These are phyloP conservation scores for Corylus americana DNA, from an alignment of 306 rosid genomes.

Conservation along the genomic window DNA sequence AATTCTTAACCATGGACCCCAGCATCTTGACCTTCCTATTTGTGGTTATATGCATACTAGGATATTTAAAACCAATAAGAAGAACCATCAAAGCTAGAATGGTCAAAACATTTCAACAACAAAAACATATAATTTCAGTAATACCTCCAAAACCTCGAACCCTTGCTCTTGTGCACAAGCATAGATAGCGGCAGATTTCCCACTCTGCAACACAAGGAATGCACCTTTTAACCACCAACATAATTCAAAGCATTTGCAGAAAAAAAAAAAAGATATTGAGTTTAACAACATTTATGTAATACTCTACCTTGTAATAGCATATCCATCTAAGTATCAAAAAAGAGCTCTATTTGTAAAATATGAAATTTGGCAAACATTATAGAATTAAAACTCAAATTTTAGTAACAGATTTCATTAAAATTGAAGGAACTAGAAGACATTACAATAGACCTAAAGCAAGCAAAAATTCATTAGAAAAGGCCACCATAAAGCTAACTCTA, in stretches of 20 bases:
- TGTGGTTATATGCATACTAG: background rate
- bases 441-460: background rate
- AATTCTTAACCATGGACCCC: conserved; percentile 7
- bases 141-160: conserved; percentile 82
- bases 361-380: background rate
- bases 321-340: background rate
- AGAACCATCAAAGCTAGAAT: conserved; percentile 8
- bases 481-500: background rate
- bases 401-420: background rate
- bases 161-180: conserved; percentile 94
- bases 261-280: background rate
- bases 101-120: conserved; percentile 18
- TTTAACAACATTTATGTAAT: conserved; percentile 13
- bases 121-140: conserved; percentile 3
- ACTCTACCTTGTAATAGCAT: background rate
- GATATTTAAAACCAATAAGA: conserved; percentile 19
- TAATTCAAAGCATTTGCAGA: conserved; percentile 18
- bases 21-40: background rate
- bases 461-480: background rate
- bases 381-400: background rate
- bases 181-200: conserved; percentile 94
- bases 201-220: conserved; percentile 68
- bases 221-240: conserved; percentile 29
- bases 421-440: background rate
- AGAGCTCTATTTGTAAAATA: background rate